phyloP scores from a whole-genome alignment of 169 alveolate species.

The Pseudocohnilembus persalinus region DNA sequence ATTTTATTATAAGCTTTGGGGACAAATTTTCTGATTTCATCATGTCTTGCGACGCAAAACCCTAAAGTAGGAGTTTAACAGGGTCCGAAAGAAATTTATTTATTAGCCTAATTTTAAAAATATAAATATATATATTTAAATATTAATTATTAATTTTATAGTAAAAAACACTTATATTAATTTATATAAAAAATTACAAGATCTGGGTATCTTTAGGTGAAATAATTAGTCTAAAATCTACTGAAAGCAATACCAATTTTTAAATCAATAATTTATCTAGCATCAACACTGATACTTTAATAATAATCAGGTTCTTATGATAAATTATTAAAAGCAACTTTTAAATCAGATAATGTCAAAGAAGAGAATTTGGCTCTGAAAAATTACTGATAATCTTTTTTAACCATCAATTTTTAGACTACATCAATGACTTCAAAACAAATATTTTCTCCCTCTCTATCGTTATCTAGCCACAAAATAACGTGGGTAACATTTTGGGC shows the following conservation, averaged over 20 bases:
- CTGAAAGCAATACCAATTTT: constrained; percentile 87
- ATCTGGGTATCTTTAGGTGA: constrained; percentile 84
- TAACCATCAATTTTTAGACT: not conserved
- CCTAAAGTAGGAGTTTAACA: constrained; percentile 98
- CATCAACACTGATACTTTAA: constrained; percentile 96
- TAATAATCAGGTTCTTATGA: constrained; percentile 92
- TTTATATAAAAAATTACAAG: no score
- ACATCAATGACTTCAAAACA: constrained; percentile 94
- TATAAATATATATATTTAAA: no score
- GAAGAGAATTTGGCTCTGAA: constrained; percentile 98
- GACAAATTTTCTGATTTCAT: constrained; percentile 88
- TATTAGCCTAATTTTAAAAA: constrained; percentile 79
- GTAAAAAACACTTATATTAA: no score
- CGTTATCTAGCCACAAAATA: constrained; percentile 99
- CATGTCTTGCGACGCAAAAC: constrained; percentile 94
- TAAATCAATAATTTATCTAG: constrained; percentile 96
- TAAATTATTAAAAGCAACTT: constrained; percentile 87
- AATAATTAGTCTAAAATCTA: constrained; percentile 67
- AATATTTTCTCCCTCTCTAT: constrained; percentile 99
- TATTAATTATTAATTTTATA: no score
- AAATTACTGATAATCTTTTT: not conserved
- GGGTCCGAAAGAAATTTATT: constrained; percentile 93
- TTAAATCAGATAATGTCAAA: constrained; percentile 92
- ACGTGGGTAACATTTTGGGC: constrained; percentile 88
- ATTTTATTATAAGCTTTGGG: constrained; percentile 87